phyloP scores from a whole-genome alignment of 768 basidiomycete genomes.

The Gloeopeniophorella convolvens region DNA sequence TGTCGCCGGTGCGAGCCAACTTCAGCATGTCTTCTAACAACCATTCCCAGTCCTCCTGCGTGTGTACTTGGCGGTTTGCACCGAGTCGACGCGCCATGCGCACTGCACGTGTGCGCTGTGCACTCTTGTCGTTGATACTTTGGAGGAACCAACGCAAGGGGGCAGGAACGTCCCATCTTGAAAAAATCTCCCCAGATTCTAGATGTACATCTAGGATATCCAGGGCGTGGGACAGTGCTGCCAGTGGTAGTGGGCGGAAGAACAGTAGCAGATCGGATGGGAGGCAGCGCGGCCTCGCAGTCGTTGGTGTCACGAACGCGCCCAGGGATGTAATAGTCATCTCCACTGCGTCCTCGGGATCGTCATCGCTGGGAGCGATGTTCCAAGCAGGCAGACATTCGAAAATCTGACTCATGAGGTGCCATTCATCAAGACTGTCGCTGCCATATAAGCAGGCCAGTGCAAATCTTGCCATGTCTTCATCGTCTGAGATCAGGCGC shows the following conservation, averaged over 20 bases:
- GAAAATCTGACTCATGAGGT: conserved; percentile 85
- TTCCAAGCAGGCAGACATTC: conserved; percentile 96
- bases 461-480: conserved; percentile 79
- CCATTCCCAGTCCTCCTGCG: conserved; percentile 78
- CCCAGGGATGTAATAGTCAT: conserved; percentile 78
- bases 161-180: conserved; percentile 79
- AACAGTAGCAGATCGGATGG: conserved; percentile 72
- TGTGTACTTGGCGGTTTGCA: conserved; percentile 45
- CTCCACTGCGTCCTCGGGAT: conserved; percentile 69
- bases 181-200: conserved; percentile 86
- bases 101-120: conserved; percentile 83
- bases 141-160: conserved; percentile 89
- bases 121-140: conserved; percentile 52
- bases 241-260: conserved; percentile 70
- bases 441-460: conserved; percentile 87
- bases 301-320: conserved; percentile 70
- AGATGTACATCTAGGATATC: conserved; percentile 93
- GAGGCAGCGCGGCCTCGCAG: conserved; percentile 46
- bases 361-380: conserved; percentile 45
- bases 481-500: conserved; percentile 73
- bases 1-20: conserved; percentile 57
- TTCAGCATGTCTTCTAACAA: conserved; percentile 88
- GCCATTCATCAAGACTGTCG: conserved; percentile 63
- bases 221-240: conserved; percentile 72
- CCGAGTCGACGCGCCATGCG: conserved; percentile 73